phyloP scores from a whole-genome alignment of 768 basidiomycete genomes.

The Galerina marginata region DNA sequence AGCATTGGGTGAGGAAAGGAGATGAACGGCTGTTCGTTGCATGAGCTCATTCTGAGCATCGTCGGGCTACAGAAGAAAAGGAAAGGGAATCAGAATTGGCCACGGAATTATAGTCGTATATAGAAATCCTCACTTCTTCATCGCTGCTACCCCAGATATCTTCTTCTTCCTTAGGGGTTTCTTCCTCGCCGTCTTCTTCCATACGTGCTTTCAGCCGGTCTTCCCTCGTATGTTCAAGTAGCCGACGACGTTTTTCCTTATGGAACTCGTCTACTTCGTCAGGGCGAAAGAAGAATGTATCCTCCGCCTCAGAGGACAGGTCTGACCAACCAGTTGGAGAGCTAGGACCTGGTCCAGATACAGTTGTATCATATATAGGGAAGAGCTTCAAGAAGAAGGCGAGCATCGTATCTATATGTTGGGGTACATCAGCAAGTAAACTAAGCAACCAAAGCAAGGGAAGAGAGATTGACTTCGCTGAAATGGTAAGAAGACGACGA shows the following conservation, averaged over 20 bases:
- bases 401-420: slow-evolving; percentile 73
- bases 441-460: slow-evolving; percentile 18
- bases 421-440: slow-evolving; percentile 25
- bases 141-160: slow-evolving; percentile 73
- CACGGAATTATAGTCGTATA: not conserved
- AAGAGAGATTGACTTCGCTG: slow-evolving; percentile 32
- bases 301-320: slow-evolving; percentile 84
- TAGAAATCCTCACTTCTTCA: slow-evolving; percentile 58
- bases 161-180: slow-evolving; percentile 30
- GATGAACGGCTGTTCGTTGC: slow-evolving; percentile 72
- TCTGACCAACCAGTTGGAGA: slow-evolving; percentile 81
- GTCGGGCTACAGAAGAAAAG: slow-evolving; percentile 52
- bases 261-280: slow-evolving; percentile 70
- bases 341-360: slow-evolving; percentile 23
- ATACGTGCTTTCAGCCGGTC: slow-evolving; percentile 68
- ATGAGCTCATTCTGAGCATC: slow-evolving; percentile 68
- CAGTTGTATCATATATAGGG: slow-evolving; percentile 17
- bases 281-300: slow-evolving; percentile 79
- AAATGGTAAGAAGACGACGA: slow-evolving; percentile 3
- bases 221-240: slow-evolving; percentile 64
- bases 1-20: slow-evolving; percentile 75
- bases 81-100: not conserved
- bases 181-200: slow-evolving; percentile 47
- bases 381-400: slow-evolving; percentile 69
- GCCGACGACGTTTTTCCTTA: slow-evolving; percentile 67